Base-by-base conservation (phyloP, 306 rosid genomes). In the Leucaena leucocephala region DNA sequence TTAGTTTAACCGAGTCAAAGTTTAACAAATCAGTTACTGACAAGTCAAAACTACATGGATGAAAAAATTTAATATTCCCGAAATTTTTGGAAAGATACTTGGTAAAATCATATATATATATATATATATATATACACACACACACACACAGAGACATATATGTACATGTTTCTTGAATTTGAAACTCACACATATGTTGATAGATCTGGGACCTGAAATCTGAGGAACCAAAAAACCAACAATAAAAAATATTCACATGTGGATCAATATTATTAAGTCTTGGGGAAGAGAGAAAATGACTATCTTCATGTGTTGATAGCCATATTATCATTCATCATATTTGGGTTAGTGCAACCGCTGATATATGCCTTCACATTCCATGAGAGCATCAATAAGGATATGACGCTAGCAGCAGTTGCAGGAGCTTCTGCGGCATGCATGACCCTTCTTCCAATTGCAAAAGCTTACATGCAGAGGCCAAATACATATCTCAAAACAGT, bases 341-440 rank as follows among this genome's bases (percentile, higher is more conserved):
- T 89, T 13, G 98, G 98, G 9, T 52, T 88, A 43, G 84, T 92
- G 10, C 87, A 97, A 5, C 97, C 98, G n/a, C 15, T 90, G 17
- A 90, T 85, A 7, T 94, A 94, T 69, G 90, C 91, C 64, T 86
- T 94, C 82, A 68, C 98, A 2, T 90, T 94, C 80, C 80, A 65
- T 12, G 81, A 83, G 80, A 92, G 79, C 35, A 77, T 81, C 55
- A 78, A 89, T 74, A 83, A 72, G 71, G 89, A 88, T 79, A 75
- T 86, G 38, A 92, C 90, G 91, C 68, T 92, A 2, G 97, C 88
- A 42, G 97, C 86, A 43, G 92, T 86, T 69, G 96, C 89, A 6
- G 91, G 63, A 71, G 92, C 93, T 68, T 90, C 98, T 80, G 75
- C 92, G 6, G 0, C 87, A 4, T 89, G 94, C 85, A 83, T 94